Base-by-base conservation (phyloP, 2,329 filamentous ascomycete species). In the Teratosphaeria nubilosa region DNA sequence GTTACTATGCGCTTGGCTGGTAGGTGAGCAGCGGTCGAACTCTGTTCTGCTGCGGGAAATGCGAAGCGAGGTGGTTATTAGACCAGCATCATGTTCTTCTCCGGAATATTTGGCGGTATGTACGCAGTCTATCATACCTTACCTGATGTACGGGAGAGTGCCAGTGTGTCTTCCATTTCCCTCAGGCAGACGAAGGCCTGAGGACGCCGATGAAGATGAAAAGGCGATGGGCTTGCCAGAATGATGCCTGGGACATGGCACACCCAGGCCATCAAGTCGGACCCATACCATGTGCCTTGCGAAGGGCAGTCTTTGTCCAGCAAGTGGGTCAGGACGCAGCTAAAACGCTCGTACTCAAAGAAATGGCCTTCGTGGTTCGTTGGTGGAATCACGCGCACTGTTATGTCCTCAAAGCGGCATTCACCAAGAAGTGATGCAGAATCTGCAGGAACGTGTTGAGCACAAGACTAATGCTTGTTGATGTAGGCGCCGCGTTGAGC, bases 401-500 rank as follows among this genome's bases (percentile, higher is more conserved):
- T 48, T 16, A 48, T 7, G 6, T 5, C 16, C 6, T 10, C 20
- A 16, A 48, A 20, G 41, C 22, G 41, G 41, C n/a, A 3, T 20
- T 6, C n/a, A 20, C n/a, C 5, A 48, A 48, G 9, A 22, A 22
- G 41, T 24, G 41, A 20, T 20, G n/a, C 41, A 22, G 41, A 48
- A 48, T 48, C n/a, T 48, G 41, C 20, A 48, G 16, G n/a, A 11
- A 20, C n/a, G 5, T 22, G n/a, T 6, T 37, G 27, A 3, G 27
- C 34, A 37, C 34, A 16, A 16, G 10, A 30, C 48, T 41, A 48
- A 25, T 14, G 13, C 56, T 61, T 45, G 54, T 37, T n/a, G 5
- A 37, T 56, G 9, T 31, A 62, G 60, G 56, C 27, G 20, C 55
- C 25, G 59, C 56, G 14, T 22, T 59, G 16, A 56, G 16, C 54